Conservation (phyloP, 2,329 filamentous ascomycete species). For the Trichoderma sp. region DNA sequence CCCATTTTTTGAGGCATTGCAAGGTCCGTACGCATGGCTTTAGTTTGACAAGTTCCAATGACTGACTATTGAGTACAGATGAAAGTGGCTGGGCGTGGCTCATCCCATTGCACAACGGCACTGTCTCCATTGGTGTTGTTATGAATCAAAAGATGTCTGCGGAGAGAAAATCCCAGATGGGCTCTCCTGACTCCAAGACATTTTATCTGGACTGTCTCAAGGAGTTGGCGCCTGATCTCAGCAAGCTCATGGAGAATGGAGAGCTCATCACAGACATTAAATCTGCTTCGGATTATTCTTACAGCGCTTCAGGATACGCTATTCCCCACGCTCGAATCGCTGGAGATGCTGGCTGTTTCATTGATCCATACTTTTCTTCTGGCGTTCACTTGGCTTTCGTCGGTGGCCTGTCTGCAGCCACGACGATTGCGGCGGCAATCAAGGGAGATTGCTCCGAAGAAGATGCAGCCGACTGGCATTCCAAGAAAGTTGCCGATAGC, state of each 20-base stretch:
- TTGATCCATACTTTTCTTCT: slow-evolving; percentile 51
- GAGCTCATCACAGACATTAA: slow-evolving; percentile 41
- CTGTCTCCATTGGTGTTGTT: slow-evolving; percentile 45
- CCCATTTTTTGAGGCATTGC: slow-evolving; percentile 48
- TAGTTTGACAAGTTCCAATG: neutral
- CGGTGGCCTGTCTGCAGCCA: slow-evolving; percentile 47
- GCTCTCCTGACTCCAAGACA: slow-evolving; percentile 26
- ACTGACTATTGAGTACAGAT: slow-evolving; percentile 34
- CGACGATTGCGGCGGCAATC: slow-evolving; percentile 43
- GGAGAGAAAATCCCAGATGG: slow-evolving; percentile 34
- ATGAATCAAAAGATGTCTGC: slow-evolving; percentile 41
- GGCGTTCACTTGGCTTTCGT: slow-evolving; percentile 48
- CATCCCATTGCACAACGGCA: slow-evolving; percentile 52
- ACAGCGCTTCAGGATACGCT: slow-evolving; percentile 46
- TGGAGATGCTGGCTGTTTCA: slow-evolving; percentile 51
- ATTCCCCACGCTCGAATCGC: slow-evolving; percentile 41
- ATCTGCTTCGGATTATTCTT: slow-evolving; percentile 49
- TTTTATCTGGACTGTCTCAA: slow-evolving; percentile 39
- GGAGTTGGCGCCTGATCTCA: slow-evolving; percentile 36
- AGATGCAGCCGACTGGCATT: slow-evolving; percentile 43
- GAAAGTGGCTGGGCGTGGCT: slow-evolving; percentile 52
- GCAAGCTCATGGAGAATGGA: slow-evolving; percentile 34
- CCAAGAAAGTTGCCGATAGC: slow-evolving; percentile 44
- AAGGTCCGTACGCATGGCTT: slow-evolving; percentile 27
- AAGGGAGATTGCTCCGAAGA: slow-evolving; percentile 42